These are phyloP conservation scores for Elsinoe batatas DNA, from an alignment of 2,329 filamentous ascomycete species.

Conservation along the genomic window DNA sequence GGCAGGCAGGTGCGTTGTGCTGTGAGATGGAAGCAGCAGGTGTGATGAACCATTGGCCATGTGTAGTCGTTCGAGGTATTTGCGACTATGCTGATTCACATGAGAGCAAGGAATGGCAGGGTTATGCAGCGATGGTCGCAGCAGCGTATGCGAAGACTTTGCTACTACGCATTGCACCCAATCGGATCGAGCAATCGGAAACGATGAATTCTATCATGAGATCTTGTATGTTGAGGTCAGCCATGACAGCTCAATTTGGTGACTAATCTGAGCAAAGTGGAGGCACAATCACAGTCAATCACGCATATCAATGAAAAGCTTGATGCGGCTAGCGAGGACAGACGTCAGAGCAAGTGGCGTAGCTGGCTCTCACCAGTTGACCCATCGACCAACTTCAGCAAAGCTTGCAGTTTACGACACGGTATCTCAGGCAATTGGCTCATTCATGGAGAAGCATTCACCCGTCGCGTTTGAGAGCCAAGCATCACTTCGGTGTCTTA, in stretches of 20 bases:
- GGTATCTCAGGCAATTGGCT: conserved; percentile 8
- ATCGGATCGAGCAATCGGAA: neutral
- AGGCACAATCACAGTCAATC: too few species aligned
- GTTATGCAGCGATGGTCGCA: conserved; percentile 23
- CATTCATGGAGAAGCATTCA: neutral
- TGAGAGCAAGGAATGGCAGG: conserved; percentile 25
- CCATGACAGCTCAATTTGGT: too few species aligned
- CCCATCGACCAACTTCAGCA: too few species aligned
- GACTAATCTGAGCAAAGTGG: too few species aligned
- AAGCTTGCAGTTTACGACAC: neutral
- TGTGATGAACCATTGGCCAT: conserved; percentile 16
- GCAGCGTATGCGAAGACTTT: conserved; percentile 19
- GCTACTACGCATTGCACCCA: neutral
- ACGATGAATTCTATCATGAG: too few species aligned
- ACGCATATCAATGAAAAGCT: too few species aligned
- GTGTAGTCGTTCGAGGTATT: conserved; percentile 19
- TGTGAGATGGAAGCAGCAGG: conserved; percentile 18
- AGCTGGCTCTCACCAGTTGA: too few species aligned
- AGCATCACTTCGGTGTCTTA: neutral
- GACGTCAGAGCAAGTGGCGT: too few species aligned
- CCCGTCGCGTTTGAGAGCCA: neutral
- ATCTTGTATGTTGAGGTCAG: too few species aligned
- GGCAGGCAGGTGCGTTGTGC: conserved; percentile 14
- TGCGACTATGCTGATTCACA: conserved; percentile 20
- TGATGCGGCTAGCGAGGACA: too few species aligned